phyloP scores from a whole-genome alignment of 495 filamentous ascomycete species.

The Aspergillus baeticus region DNA sequence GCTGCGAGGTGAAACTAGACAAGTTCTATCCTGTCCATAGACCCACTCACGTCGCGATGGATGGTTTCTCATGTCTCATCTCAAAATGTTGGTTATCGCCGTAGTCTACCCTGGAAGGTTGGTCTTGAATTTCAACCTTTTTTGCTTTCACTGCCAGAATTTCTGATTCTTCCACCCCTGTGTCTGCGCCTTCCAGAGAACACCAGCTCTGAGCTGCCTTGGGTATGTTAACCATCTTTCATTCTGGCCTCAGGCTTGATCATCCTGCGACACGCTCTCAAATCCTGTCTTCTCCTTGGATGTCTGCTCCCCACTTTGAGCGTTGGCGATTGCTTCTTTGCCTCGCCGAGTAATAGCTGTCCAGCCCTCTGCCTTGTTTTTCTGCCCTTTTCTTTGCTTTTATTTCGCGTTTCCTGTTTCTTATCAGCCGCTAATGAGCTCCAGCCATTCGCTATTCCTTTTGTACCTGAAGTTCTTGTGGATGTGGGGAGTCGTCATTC shows the following conservation, averaged over 20 bases:
- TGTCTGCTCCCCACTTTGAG: slow-evolving; percentile 7
- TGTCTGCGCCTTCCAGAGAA: background rate
- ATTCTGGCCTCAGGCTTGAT: background rate
- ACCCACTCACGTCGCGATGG: background rate
- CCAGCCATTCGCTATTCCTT: background rate
- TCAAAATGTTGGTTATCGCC: background rate
- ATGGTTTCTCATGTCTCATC: background rate
- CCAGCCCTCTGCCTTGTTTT: slow-evolving; percentile 5
- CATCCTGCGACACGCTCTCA: background rate
- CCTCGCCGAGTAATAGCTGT: slow-evolving; percentile 4
- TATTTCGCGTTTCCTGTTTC: slow-evolving; percentile 8
- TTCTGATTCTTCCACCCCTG: background rate
- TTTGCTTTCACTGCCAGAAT: background rate
- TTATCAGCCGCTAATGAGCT: slow-evolving; percentile 10
- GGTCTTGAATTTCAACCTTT: background rate
- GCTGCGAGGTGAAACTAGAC: slow-evolving; percentile 10
- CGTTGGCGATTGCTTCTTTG: slow-evolving; percentile 10
- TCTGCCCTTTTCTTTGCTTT: background rate
- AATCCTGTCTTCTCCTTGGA: background rate
- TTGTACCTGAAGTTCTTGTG: slow-evolving; percentile 13
- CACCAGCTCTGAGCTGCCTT: background rate
- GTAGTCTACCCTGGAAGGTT: background rate
- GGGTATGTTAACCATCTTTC: background rate
- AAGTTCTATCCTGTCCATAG: background rate
- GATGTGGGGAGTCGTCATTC: slow-evolving; percentile 23